Conservation (phyloP, 2,329 filamentous ascomycete species). For the Raffaelea albimanens region DNA sequence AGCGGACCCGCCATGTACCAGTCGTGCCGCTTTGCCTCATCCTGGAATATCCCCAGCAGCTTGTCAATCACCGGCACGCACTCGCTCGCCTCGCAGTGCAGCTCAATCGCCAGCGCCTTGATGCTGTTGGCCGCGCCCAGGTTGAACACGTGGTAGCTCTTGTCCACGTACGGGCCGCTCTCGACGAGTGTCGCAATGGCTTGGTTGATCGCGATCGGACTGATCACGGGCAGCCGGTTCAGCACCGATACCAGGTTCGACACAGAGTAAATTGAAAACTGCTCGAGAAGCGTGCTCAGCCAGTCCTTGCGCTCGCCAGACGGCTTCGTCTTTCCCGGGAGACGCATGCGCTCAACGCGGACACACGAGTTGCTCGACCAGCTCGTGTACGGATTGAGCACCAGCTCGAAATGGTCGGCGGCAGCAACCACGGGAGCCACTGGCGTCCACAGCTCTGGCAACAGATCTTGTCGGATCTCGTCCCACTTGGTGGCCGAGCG, state of each 20-base stretch:
- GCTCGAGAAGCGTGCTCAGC: slow-evolving; percentile 12
- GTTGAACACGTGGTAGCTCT: slow-evolving; percentile 17
- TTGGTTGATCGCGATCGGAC: slow-evolving; percentile 13
- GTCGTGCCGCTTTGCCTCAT: slow-evolving; percentile 10
- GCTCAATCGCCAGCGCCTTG: slow-evolving; percentile 14
- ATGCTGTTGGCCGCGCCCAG: slow-evolving; percentile 16
- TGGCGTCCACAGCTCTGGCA: slow-evolving; percentile 13
- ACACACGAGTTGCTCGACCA: slow-evolving; percentile 12
- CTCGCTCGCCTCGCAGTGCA: slow-evolving; percentile 14
- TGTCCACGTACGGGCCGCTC: slow-evolving; percentile 16
- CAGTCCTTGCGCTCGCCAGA: slow-evolving; percentile 15
- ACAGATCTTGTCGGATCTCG: slow-evolving; percentile 12
- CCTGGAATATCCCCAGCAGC: slow-evolving; percentile 13
- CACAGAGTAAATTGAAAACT: slow-evolving; percentile 13
- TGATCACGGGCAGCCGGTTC: slow-evolving; percentile 12
- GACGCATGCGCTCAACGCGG: slow-evolving; percentile 13
- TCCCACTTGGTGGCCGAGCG: slow-evolving; percentile 15
- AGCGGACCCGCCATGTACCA: slow-evolving; percentile 18
- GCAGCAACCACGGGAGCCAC: slow-evolving; percentile 11
- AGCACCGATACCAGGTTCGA: slow-evolving; percentile 11
- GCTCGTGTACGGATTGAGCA: slow-evolving; percentile 16
- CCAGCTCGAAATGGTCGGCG: slow-evolving; percentile 17
- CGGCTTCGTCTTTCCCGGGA: slow-evolving; percentile 1
- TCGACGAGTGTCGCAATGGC: slow-evolving; percentile 15
- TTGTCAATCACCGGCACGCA: slow-evolving; percentile 14